A percentile compares a stretch with the other conserved stretches of the same genome.
phyloP scores from a whole-genome alignment of 257 asterid genomes.

The Striga asiatica region DNA sequence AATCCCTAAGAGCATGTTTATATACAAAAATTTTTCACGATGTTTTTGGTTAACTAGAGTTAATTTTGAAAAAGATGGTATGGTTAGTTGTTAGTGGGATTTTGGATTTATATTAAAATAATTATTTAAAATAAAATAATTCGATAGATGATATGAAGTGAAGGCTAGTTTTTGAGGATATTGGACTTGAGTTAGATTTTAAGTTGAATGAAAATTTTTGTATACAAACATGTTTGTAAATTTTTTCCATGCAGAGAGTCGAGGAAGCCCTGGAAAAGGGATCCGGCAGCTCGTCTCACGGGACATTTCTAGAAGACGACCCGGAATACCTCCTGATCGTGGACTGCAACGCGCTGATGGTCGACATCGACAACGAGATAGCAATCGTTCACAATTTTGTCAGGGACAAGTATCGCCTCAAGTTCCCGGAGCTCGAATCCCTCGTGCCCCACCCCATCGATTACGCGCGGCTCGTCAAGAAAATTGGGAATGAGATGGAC shows the following conservation, averaged over 20 bases:
- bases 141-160: too few relatives aligned
- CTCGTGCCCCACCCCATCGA: slow-evolving; percentile 95
- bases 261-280: slow-evolving; percentile 73
- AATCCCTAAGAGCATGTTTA: not conserved
- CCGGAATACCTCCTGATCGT: slow-evolving; percentile 94
- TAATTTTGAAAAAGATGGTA: too few relatives aligned
- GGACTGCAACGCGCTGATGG: slow-evolving; percentile 80
- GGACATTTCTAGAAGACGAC: slow-evolving; percentile 74
- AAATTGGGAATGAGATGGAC: slow-evolving; percentile 80
- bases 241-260: slow-evolving; percentile 67
- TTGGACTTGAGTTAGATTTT: too few relatives aligned
- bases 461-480: slow-evolving; percentile 88
- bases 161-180: too few relatives aligned
- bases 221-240: too few relatives aligned
- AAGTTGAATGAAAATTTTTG: too few relatives aligned
- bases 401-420: slow-evolving; percentile 87
- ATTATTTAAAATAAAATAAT: too few relatives aligned
- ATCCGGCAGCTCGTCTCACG: slow-evolving; percentile 38
- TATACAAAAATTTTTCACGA: slow-evolving; percentile 4
- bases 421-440: slow-evolving; percentile 93
- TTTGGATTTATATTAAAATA: too few relatives aligned
- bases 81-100: too few relatives aligned
- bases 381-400: slow-evolving; percentile 85
- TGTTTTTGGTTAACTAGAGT: too few relatives aligned
- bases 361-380: slow-evolving; percentile 91